Evolutionary conservation across 257 asterid genomes (phyloP), one percentile per base, ranked within the genome.

Genomic region (Jaltomata sinuosa): DNA sequence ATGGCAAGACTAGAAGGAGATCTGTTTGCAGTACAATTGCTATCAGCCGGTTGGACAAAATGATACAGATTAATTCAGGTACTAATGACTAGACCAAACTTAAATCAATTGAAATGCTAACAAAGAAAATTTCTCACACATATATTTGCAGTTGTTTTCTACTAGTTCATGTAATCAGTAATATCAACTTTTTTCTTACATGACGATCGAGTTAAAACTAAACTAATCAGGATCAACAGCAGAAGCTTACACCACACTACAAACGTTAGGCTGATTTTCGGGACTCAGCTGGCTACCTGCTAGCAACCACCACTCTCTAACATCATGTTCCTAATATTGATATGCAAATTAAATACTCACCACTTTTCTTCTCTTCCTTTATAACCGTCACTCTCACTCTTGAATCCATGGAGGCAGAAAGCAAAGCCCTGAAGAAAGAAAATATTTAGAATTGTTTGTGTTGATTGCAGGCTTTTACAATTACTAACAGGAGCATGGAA

Each of bases 361-460:
- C 96, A 47, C 83, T 87, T 84, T 91, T 88, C 90, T 89, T 87
- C 87, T 84, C 87, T 85, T 86, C 88, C 82, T 91, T 89, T 81
- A 94, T 89, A 54, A 87, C 72, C 45, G 97, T 93, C 86, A 91
- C 98, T 91, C 96, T 88, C 53, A 88, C 92, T 87, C 99, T 97
- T 45, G 99, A 91, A 90, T 93, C 99, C 85, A 95, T 69, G 86
- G 99, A 97, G 53, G 94, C 93, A 18, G 99, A 95, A 52, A 92
- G 85, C 91, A 97, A 79, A 82, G 93, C 90, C 91, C 99, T 97
- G 90, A 55, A 64, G 57, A 79, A 57, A 83, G 64, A 85, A 62
- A 83, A n/a, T n/a, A n/a, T n/a, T n/a, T n/a, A 38, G 29, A 21
- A 53, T 88, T 36, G 83, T 72, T 78, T 79, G 36, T 54, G 53